Base-by-base conservation (phyloP, 257 asterid genomes). In the Solanum habrochaites region DNA sequence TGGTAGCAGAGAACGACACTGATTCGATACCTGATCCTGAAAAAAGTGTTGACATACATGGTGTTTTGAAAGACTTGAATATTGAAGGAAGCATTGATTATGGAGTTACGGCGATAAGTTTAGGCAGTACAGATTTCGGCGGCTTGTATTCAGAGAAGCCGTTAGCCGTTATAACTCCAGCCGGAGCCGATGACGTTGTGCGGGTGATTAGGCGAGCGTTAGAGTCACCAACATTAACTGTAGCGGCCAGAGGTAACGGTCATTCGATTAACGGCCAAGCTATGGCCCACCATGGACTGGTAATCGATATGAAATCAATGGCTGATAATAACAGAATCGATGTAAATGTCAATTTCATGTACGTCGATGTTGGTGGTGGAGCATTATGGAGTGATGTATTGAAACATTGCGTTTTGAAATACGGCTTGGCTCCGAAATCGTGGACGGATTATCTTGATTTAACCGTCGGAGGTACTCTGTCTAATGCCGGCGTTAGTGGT, bases 221-320 rank as follows among this genome's bases (percentile, higher is more conserved):
- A 3, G 90, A 93, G 25, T 89, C 93, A 14, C 94, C 91, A 23
- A 77, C 90, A 87, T 91, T 97, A 60, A 92, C 99, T 87, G 98
- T 95, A 29, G 96, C 99, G 6, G 99, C 99, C 69, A 93, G 96
- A 85, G 99, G 99, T 27, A 97, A 97, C 95, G 98, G 99, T 27
- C 99, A 95, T 91, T 94, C 98, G 60, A 91, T 94, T 91, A 92
- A 94, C 97, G 99, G 99, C 64, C 99, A 97, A 87, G 93, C 99
- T 67, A 93, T 94, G 97, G 98, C 98, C 91, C 92, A 93, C 92
- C 90, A 89, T 2, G 98, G 98, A 29, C 87, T 95, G 5, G 92
- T 93, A 88, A 82, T 97, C 86, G 98, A 93, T 81, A 97, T 94
- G 98, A 91, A 83, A 56, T 86, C 98, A 13, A 23, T 94, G 74